phyloP scores from a whole-genome alignment of 805 yeast species.

The Starmerella cellae region DNA sequence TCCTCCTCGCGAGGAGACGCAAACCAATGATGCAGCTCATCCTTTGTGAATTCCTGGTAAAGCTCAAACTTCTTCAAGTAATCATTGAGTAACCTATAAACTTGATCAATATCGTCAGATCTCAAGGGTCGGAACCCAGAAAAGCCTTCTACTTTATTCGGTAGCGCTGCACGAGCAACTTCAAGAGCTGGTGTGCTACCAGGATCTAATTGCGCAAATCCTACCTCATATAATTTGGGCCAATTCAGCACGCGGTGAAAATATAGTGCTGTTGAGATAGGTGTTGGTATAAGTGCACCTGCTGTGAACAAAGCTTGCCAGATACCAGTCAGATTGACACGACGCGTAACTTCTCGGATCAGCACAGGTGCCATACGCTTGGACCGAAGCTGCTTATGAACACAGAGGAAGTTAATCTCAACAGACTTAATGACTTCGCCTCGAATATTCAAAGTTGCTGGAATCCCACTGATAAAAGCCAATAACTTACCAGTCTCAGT shows the following conservation, averaged over 20 bases:
- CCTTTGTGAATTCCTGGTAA: conserved; percentile 51
- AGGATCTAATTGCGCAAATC: conserved; percentile 70
- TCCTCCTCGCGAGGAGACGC: conserved; percentile 23
- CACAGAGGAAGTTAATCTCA: conserved; percentile 86
- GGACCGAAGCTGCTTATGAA: conserved; percentile 85
- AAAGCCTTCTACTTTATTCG: conserved; percentile 34
- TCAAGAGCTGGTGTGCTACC: conserved; percentile 52
- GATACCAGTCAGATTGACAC: conserved; percentile 69
- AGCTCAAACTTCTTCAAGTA: conserved; percentile 64
- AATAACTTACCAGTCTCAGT: conserved; percentile 61
- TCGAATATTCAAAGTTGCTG: conserved; percentile 53
- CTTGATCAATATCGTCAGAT: conserved; percentile 50
- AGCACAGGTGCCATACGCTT: conserved; percentile 89
- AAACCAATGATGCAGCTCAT: conserved; percentile 73
- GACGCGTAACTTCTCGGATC: conserved; percentile 84
- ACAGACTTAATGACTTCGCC: conserved; percentile 36
- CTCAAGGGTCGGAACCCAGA: conserved; percentile 47
- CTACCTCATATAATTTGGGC: conserved; percentile 79
- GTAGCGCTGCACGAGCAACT: conserved; percentile 49
- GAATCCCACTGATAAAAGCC: conserved; percentile 87
- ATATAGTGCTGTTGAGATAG: conserved; percentile 75
- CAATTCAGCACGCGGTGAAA: conserved; percentile 91
- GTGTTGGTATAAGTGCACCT: conserved; percentile 85
- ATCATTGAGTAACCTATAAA: conserved; percentile 41
- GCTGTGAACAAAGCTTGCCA: conserved; percentile 97